Conservation (phyloP, 2,329 filamentous ascomycete genomes). For the Fusarium devonianum region DNA sequence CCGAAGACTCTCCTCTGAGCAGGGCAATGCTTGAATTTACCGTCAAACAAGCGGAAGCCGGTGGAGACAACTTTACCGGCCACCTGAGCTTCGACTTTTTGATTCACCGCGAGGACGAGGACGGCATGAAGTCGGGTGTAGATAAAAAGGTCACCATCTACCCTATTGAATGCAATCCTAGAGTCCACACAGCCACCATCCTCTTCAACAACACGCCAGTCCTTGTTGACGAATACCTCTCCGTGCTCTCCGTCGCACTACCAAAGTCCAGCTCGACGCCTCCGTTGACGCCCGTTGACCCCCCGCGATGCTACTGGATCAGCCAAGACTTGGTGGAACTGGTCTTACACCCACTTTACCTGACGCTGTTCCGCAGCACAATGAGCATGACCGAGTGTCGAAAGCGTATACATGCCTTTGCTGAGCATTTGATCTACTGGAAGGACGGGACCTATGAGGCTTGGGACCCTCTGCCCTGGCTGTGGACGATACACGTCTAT, state of each 20-base stretch:
- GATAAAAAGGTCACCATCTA: slow-evolving; percentile 54
- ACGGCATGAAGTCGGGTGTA: slow-evolving; percentile 2
- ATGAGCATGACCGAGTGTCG: slow-evolving; percentile 32
- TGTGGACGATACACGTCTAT: slow-evolving; percentile 64
- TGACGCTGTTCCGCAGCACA: slow-evolving; percentile 39
- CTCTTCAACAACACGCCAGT: slow-evolving; percentile 61
- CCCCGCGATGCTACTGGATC: slow-evolving; percentile 65
- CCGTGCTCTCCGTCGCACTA: slow-evolving; percentile 46
- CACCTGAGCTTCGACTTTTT: slow-evolving; percentile 78
- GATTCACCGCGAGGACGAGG: slow-evolving; percentile 45
- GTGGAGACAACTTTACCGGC: slow-evolving; percentile 65
- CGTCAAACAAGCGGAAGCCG: slow-evolving; percentile 58
- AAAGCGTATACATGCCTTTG: slow-evolving; percentile 40
- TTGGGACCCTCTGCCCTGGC: slow-evolving; percentile 64
- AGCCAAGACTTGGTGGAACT: slow-evolving; percentile 68
- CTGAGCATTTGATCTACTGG: slow-evolving; percentile 55
- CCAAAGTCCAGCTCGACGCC: slow-evolving; percentile 10
- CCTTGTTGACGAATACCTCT: slow-evolving; percentile 62
- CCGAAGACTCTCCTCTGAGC: slow-evolving; percentile 60
- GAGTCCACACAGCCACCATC: slow-evolving; percentile 71
- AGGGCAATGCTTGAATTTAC: slow-evolving; percentile 72
- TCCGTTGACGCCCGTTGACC: slow-evolving; percentile 34
- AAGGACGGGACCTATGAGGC: slow-evolving; percentile 61
- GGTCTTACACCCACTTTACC: slow-evolving; percentile 55
- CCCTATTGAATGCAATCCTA: slow-evolving; percentile 75